Percentiles rank a stretch among this genome's conserved stretches.
phyloP scores from a whole-genome alignment of 148 eudicot species.

The Polygonum aviculare region DNA sequence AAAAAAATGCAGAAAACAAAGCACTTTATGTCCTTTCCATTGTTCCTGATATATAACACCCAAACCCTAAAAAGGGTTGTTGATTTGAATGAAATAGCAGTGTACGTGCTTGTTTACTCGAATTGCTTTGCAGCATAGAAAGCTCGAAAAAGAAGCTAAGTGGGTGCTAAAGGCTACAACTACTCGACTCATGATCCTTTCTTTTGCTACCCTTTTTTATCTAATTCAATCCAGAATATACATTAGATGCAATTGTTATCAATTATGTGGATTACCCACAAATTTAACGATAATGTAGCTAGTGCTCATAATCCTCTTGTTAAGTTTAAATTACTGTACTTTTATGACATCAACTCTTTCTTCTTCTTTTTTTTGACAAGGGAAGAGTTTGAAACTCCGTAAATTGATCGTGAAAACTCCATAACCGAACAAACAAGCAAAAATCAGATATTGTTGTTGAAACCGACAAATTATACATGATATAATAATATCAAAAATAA shows the following conservation, averaged over 20 bases:
- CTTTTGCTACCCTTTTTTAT: background rate
- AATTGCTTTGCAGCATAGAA: slow-evolving; percentile 11
- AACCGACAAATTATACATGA: no score
- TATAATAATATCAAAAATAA: no score
- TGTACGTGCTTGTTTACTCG: background rate
- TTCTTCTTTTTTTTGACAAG: no score
- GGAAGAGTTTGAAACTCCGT: no score
- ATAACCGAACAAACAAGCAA: no score
- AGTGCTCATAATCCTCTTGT: background rate
- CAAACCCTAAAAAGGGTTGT: slow-evolving; percentile 38
- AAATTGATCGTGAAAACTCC: no score
- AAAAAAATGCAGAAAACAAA: slow-evolving; percentile 18
- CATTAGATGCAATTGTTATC: background rate
- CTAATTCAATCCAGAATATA: background rate
- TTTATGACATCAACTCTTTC: no score
- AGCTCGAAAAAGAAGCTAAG: background rate
- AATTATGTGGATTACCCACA: background rate
- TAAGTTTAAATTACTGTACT: no score
- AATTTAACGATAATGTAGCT: background rate
- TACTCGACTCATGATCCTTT: background rate
- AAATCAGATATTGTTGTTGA: no score
- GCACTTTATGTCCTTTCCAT: slow-evolving; percentile 39
- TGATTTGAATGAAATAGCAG: slow-evolving; percentile 31
- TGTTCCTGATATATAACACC: slow-evolving; percentile 45
- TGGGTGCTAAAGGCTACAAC: slow-evolving; percentile 7